These are phyloP conservation scores for Penicillium soppii DNA, from an alignment of 495 filamentous ascomycete genomes.

Conservation along the genomic window DNA sequence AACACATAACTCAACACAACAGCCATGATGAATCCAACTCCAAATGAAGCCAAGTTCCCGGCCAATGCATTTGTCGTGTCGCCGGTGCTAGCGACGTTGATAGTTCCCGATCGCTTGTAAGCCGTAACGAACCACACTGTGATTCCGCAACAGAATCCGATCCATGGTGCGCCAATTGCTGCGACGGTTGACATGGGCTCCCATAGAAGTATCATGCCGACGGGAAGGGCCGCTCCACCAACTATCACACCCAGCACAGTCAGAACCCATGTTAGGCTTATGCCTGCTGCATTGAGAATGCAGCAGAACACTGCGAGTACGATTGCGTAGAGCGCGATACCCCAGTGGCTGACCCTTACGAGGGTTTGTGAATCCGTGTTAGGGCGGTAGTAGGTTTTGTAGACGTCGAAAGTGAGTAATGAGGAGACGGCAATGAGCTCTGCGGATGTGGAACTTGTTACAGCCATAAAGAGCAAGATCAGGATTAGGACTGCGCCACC, in stretches of 20 bases:
- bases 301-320: slow-evolving; percentile 46
- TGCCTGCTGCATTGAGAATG: slow-evolving; percentile 41
- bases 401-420: slow-evolving; percentile 56
- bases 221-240: slow-evolving; percentile 41
- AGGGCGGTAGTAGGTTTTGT: slow-evolving; percentile 53
- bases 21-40: slow-evolving; percentile 31
- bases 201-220: slow-evolving; percentile 40
- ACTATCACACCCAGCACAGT: slow-evolving; percentile 46
- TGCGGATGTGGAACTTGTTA: slow-evolving; percentile 47
- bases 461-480: slow-evolving; percentile 54
- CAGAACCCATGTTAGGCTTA: slow-evolving; percentile 48
- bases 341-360: slow-evolving; percentile 46
- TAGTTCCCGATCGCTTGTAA: slow-evolving; percentile 26
- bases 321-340: slow-evolving; percentile 47
- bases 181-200: slow-evolving; percentile 35
- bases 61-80: slow-evolving; percentile 39
- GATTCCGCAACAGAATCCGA: slow-evolving; percentile 29
- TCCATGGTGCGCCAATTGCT: slow-evolving; percentile 29
- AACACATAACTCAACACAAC: slow-evolving; percentile 33
- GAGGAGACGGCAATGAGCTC: slow-evolving; percentile 56
- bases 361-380: slow-evolving; percentile 40
- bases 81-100: slow-evolving; percentile 34
- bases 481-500: slow-evolving; percentile 48
- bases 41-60: slow-evolving; percentile 37
- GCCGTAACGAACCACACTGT: slow-evolving; percentile 37